Conservation (phyloP, 805 yeast species). For the Kurtzmaniella cleridarum region DNA sequence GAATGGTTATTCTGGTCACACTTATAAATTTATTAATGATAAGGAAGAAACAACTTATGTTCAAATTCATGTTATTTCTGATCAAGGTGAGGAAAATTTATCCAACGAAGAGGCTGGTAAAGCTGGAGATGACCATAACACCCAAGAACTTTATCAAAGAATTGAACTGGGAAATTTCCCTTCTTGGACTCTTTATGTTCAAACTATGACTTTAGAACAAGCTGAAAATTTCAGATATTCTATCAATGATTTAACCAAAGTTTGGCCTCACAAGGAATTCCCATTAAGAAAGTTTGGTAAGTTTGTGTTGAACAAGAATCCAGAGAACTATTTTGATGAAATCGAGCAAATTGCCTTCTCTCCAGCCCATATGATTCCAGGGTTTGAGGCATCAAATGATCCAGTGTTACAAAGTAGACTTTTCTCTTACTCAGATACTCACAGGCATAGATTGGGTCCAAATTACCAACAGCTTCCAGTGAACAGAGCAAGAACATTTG, state of each 20-base stretch:
- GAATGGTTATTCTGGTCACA: slow-evolving; percentile 64
- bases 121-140: slow-evolving; percentile 47
- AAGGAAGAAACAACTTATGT: slow-evolving; percentile 49
- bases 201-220: slow-evolving; percentile 54
- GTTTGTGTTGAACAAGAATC: slow-evolving; percentile 50
- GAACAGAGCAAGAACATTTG: slow-evolving; percentile 37
- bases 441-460: slow-evolving; percentile 73
- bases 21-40: slow-evolving; percentile 51
- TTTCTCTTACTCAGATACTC: slow-evolving; percentile 81
- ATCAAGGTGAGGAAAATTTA: slow-evolving; percentile 45
- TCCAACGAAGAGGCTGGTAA: slow-evolving; percentile 42
- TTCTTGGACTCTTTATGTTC: slow-evolving; percentile 49
- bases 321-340: slow-evolving; percentile 45
- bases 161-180: slow-evolving; percentile 48
- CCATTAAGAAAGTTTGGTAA: slow-evolving; percentile 54
- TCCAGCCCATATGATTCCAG: slow-evolving; percentile 81
- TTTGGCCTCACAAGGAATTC: slow-evolving; percentile 53
- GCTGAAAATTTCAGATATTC: slow-evolving; percentile 46
- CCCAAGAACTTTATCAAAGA: slow-evolving; percentile 30
- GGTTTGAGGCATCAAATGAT: slow-evolving; percentile 77
- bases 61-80: slow-evolving; percentile 49
- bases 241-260: slow-evolving; percentile 50
- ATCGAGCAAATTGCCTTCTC: slow-evolving; percentile 83
- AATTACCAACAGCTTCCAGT: slow-evolving; percentile 66
- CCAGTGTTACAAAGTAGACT: slow-evolving; percentile 80